phyloP scores from a whole-genome alignment of 371 early-diverging fungal species.

The Conidiobolus incongruus region DNA sequence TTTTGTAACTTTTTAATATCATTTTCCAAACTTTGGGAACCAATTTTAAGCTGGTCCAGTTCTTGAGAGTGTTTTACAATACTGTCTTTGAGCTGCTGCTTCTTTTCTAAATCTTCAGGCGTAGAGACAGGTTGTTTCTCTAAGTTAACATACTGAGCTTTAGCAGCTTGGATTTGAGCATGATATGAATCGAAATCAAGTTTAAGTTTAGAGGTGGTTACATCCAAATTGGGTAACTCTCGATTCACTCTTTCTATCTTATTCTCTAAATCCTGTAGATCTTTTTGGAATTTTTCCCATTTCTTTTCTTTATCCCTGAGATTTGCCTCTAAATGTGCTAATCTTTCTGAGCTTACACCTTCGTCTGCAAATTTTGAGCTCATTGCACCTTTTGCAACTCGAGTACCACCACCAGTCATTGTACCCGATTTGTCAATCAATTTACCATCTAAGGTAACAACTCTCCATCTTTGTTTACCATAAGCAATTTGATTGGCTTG shows the following conservation, averaged over 20 bases:
- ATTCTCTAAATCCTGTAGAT: slow-evolving; percentile 21
- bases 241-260: slow-evolving; percentile 24
- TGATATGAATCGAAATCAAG: slow-evolving; percentile 35
- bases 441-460: slow-evolving; percentile 93
- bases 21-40: slow-evolving; percentile 25
- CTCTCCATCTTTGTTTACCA: slow-evolving; percentile 57
- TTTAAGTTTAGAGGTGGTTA: slow-evolving; percentile 39
- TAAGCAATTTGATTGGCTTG: slow-evolving; percentile 89
- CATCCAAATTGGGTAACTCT: slow-evolving; percentile 33
- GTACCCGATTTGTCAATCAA: slow-evolving; percentile 93
- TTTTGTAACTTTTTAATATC: slow-evolving; percentile 55
- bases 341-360: slow-evolving; percentile 26
- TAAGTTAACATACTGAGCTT: neutral
- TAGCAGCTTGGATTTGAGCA: neutral
- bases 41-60: slow-evolving; percentile 13
- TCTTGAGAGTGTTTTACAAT: slow-evolving; percentile 16
- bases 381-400: slow-evolving; percentile 60
- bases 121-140: neutral
- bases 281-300: slow-evolving; percentile 18
- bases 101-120: slow-evolving; percentile 9
- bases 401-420: slow-evolving; percentile 90
- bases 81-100: slow-evolving; percentile 15
- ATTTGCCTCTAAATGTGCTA: slow-evolving; percentile 26
- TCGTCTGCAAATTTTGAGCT: slow-evolving; percentile 39
- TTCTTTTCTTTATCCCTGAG: slow-evolving; percentile 30